A percentile compares a stretch with the other conserved stretches of the same genome.
These are phyloP conservation scores for Cryphonectria japonica DNA, from an alignment of 2,329 filamentous ascomycete genomes.

Conservation along the genomic window DNA sequence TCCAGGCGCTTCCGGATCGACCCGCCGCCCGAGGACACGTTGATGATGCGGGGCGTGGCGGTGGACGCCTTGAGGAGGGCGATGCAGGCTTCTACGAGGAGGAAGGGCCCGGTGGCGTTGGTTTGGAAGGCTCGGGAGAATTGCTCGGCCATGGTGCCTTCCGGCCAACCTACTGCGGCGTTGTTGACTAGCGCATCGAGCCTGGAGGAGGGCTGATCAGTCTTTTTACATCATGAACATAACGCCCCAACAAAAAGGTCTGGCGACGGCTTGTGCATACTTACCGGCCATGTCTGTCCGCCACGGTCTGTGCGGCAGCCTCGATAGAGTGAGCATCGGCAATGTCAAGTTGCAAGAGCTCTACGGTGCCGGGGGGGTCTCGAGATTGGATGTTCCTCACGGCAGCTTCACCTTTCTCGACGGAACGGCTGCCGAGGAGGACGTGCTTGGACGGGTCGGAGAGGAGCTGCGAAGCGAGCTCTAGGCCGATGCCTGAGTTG, in stretches of 20 bases:
- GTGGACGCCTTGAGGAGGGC: constrained; percentile 4
- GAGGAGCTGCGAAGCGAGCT: constrained; percentile 5
- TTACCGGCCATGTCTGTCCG: neutral
- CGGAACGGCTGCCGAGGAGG: constrained; percentile 12
- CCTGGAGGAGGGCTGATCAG: neutral
- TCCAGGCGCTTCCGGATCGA: constrained; percentile 7
- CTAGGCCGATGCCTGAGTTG: constrained; percentile 3
- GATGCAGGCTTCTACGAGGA: constrained; percentile 5
- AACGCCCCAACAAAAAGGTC: neutral
- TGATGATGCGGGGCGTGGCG: constrained; percentile 1
- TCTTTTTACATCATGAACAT: neutral
- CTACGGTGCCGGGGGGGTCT: neutral
- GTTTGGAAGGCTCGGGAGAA: neutral
- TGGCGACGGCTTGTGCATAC: neutral
- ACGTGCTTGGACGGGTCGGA: neutral
- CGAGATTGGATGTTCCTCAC: neutral
- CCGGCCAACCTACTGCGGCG: neutral
- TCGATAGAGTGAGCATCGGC: neutral
- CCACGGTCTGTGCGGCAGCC: neutral
- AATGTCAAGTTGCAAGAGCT: neutral
- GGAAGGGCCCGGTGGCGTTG: constrained; percentile 8
- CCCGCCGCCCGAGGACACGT: constrained; percentile 5
- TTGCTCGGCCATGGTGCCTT: neutral
- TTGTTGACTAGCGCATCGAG: constrained; percentile 9
- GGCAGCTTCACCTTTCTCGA: constrained; percentile 6